Percentiles rank a stretch among this genome's conserved stretches.
Conservation (phyloP, 768 basidiomycete genomes). For the Lactifluus volemus region DNA sequence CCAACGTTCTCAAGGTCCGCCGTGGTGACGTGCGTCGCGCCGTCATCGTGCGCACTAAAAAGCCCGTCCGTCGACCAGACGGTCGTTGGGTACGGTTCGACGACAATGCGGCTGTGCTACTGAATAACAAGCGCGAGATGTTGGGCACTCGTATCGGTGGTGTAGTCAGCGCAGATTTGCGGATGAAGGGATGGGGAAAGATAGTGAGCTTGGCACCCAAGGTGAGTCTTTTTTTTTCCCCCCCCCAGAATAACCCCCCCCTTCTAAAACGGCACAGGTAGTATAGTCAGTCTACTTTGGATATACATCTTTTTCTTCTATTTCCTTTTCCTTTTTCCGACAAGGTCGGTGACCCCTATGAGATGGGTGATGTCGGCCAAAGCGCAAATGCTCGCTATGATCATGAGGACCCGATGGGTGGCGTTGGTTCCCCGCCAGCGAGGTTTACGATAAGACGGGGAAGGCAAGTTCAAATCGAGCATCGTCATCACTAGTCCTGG, state of each 20-base stretch:
- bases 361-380: neutral
- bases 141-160: conserved; percentile 91
- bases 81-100: conserved; percentile 86
- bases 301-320: neutral
- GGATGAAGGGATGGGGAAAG: conserved; percentile 92
- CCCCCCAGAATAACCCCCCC: neutral
- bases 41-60: conserved; percentile 90
- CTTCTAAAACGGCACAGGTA: conserved; percentile 2
- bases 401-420: neutral
- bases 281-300: neutral
- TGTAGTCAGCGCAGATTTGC: conserved; percentile 83
- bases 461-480: neutral
- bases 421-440: neutral
- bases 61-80: conserved; percentile 77
- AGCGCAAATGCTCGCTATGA: neutral
- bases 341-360: neutral
- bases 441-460: neutral
- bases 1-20: conserved; percentile 82
- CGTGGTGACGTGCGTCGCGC: conserved; percentile 93
- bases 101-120: conserved; percentile 89
- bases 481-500: neutral
- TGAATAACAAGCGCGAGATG: conserved; percentile 96
- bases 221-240: conserved; percentile 41
- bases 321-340: conserved; percentile 2
- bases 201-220: conserved; percentile 88